These are phyloP conservation scores for Prunus armeniaca DNA, from an alignment of 306 rosid species.

Conservation along the genomic window DNA sequence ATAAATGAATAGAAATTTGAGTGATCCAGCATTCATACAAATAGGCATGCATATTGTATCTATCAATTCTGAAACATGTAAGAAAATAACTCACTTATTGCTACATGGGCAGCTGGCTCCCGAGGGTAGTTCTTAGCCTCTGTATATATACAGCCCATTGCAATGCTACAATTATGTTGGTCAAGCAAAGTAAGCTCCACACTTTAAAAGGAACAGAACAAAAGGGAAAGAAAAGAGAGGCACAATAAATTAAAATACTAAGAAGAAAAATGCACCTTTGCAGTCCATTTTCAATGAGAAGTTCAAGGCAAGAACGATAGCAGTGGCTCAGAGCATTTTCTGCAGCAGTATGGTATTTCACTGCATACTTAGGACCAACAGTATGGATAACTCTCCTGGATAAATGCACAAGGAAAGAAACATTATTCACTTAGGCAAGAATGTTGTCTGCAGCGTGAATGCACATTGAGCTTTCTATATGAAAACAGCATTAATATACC, in stretches of 20 bases:
- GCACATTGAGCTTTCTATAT: conserved; percentile 6
- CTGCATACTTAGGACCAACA: conserved; percentile 97
- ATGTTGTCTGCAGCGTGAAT: not conserved
- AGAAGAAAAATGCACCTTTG: conserved; percentile 51
- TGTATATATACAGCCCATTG: conserved; percentile 87
- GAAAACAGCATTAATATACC: conserved; percentile 18
- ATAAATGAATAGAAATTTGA: not conserved
- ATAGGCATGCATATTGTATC: not conserved
- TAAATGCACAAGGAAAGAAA: conserved; percentile 22
- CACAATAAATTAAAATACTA: conserved; percentile 3
- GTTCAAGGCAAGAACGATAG: conserved; percentile 96
- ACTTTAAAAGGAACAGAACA: conserved; percentile 3
- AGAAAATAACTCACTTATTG: conserved; percentile 74
- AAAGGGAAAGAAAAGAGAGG: not conserved
- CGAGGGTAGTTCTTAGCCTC: conserved; percentile 96
- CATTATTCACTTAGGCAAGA: not conserved
- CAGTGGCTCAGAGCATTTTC: conserved; percentile 99
- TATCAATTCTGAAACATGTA: conserved; percentile 23
- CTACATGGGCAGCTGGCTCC: conserved; percentile 99
- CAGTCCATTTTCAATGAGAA: conserved; percentile 82
- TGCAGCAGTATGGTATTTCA: conserved; percentile 97
- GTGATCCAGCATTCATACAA: conserved; percentile 1
- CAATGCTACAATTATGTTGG: conserved; percentile 67
- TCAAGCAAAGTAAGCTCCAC: conserved; percentile 27
- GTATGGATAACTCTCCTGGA: conserved; percentile 93